A percentile compares a stretch with the other conserved stretches of the same genome.
Conservation (phyloP, 257 asterid species). For the Voacanga thouarsii region DNA sequence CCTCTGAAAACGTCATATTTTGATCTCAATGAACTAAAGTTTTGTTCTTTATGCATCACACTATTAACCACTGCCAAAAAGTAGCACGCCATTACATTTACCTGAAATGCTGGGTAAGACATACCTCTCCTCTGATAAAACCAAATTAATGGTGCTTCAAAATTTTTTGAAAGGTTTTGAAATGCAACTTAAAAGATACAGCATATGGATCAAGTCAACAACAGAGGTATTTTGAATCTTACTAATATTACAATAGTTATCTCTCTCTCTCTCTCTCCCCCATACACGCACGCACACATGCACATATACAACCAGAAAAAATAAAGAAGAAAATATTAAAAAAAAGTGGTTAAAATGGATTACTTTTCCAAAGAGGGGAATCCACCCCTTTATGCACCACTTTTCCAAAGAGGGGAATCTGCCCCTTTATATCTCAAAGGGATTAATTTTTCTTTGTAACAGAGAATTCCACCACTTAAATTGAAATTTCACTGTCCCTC, state of each 20-base stretch:
- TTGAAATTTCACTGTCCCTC: neutral
- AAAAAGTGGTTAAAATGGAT: too few species aligned
- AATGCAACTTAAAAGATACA: neutral
- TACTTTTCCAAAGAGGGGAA: too few species aligned
- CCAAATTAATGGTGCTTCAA: neutral
- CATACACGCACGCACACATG: too few species aligned
- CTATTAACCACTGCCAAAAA: neutral
- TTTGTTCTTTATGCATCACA: neutral
- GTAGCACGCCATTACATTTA: neutral
- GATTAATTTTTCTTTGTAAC: neutral
- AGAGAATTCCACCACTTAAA: too few species aligned
- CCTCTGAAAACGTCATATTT: neutral
- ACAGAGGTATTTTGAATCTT: neutral
- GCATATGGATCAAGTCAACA: neutral
- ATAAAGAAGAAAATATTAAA: too few species aligned
- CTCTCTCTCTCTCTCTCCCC: neutral
- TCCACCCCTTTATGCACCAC: too few species aligned
- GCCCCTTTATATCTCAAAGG: neutral
- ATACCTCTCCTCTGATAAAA: neutral
- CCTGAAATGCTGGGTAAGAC: neutral
- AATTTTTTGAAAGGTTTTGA: neutral
- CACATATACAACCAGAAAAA: too few species aligned
- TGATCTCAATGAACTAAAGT: neutral
- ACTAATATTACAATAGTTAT: neutral
- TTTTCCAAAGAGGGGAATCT: too few species aligned